Evolutionary conservation across 306 rosid species (phyloP).

Genomic region (Quercus berberidifolia): DNA sequence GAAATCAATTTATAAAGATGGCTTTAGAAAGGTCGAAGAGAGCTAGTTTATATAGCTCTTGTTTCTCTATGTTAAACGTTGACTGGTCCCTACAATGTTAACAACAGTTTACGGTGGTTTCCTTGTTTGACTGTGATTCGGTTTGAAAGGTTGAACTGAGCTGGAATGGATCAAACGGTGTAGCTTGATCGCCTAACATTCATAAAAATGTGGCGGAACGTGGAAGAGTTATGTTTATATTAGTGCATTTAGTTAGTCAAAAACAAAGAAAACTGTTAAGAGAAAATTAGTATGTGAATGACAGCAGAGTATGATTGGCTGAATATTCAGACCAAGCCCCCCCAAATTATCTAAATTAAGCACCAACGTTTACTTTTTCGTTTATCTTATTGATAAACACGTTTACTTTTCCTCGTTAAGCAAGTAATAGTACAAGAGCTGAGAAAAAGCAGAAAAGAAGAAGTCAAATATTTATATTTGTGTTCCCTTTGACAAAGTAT

Average conservation of each 20-base stretch:
- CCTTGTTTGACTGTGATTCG: constrained; percentile 17
- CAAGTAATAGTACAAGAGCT: too few species aligned
- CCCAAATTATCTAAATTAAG: too few species aligned
- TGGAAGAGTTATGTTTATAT: neutral
- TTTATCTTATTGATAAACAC: too few species aligned
- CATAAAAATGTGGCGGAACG: neutral
- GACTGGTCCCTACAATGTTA: neutral
- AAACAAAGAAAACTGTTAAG: too few species aligned
- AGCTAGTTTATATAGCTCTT: neutral
- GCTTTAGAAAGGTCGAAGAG: neutral
- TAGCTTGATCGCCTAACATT: neutral
- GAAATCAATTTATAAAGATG: neutral
- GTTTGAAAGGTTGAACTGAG: constrained; percentile 26
- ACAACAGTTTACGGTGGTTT: neutral
- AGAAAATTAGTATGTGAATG: too few species aligned
- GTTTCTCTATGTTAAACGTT: neutral
- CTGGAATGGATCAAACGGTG: constrained; percentile 11
- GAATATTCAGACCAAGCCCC: too few species aligned
- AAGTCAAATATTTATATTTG: too few species aligned
- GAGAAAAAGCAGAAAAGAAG: too few species aligned
- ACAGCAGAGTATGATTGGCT: too few species aligned
- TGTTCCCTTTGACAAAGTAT: too few species aligned
- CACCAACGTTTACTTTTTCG: too few species aligned
- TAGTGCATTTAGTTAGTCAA: neutral
- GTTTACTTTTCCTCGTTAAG: too few species aligned